Evolutionary conservation across 2,329 filamentous ascomycete species (phyloP), one percentile per base, ranked within the genome.

Genomic region (Scorias spongiosa): DNA sequence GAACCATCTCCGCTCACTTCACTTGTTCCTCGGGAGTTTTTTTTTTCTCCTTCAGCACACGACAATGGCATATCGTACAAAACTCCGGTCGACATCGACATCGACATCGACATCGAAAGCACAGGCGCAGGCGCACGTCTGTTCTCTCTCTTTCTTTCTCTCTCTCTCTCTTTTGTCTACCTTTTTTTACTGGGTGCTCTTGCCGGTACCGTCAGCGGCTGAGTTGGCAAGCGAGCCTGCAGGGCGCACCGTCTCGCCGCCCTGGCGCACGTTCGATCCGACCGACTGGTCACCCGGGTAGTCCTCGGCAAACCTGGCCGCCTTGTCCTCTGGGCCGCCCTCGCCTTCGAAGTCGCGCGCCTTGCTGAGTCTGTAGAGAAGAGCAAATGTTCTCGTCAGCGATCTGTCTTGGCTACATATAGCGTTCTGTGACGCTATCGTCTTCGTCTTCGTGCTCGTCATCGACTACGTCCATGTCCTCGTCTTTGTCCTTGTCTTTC

Each of bases 311-410:
- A 59, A 63, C 10, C 58, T 51, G 26, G 53, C 46, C 29, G 58
- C 58, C 53, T 68, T 68, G 42, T 63, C 63, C 56, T 71, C 68
- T 2, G 67, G 68, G 11, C 67, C 68, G 1, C 69, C 69, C 0
- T 53, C 50, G 20, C 68, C 69, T 46, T 71, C 68, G 43, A 69
- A 72, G 48, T 71, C 68, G 30, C 60, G 48, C 1, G 67, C 67
- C 52, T 71, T 71, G 44, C 64, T 68, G 4, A 58, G 54, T 42
- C 62, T 65, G 45, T 15, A 17, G 10, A 41, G 42, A 15, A 30
- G 37, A 38, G 14, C 9, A 12, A 39, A 10, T 44, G 10, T 41
- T 38, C 20, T 9, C 26, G 20, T 18, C 14, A 47, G 26, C 36
- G 36, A 26, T 30, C 39, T 34, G 18, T 41, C 5, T 11, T 42